A percentile compares a stretch with the other conserved stretches of the same genome.
Conservation (phyloP, 495 filamentous ascomycete genomes). For the Aspergillus avenaceus region DNA sequence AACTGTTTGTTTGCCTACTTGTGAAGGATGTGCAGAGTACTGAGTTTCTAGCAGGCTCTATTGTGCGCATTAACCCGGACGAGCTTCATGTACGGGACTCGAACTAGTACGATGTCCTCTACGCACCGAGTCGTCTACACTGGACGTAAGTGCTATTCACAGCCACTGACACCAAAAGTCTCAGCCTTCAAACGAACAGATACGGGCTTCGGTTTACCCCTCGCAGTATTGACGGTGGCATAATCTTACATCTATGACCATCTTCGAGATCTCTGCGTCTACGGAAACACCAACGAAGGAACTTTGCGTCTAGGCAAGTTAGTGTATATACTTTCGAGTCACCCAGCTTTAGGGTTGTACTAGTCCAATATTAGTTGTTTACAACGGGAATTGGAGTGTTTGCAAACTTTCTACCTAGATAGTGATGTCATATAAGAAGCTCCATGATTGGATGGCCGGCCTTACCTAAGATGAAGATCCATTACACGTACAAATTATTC, state of each 20-base stretch:
- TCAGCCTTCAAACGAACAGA: background rate
- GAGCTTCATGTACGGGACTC: background rate
- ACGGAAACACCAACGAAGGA: too few species aligned
- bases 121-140: background rate
- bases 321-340: too few species aligned
- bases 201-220: background rate
- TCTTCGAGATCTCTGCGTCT: too few species aligned
- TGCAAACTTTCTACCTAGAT: background rate
- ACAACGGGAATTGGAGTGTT: background rate
- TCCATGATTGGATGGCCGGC: background rate
- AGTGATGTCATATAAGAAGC: background rate
- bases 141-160: background rate
- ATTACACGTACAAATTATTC: background rate
- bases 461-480: background rate
- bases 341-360: background rate
- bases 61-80: background rate
- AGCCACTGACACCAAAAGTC: background rate
- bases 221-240: background rate
- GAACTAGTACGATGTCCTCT: background rate
- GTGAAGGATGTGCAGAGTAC: background rate
- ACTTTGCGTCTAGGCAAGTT: too few species aligned
- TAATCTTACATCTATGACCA: background rate
- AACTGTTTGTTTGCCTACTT: background rate
- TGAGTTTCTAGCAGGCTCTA: background rate
- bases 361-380: background rate